Base-by-base conservation (phyloP, 164 flowering plant species). In the Macadamia integrifolia region DNA sequence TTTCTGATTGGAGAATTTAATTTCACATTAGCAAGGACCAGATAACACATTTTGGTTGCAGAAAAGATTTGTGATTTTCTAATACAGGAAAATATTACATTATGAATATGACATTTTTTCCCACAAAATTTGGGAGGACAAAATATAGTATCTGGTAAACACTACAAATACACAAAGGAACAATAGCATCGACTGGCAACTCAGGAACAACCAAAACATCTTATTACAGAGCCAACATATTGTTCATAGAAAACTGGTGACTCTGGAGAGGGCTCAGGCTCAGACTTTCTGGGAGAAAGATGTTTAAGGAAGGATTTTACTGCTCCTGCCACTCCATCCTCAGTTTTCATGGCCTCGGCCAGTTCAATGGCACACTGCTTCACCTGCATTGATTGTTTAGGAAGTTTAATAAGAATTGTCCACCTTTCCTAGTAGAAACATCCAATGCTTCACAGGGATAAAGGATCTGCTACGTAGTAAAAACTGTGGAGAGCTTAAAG, bases 321-420 rank as follows among this genome's bases (percentile, higher is more conserved):
- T 7, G 97, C 97, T 77, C 99, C 99, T 8, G 84, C 64, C 44
- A 88, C 97, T 31, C 99, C 99, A 78, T 94, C 99, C 81, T 94
- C 99, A 18, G 85, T 76, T 75, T 89, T 85, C 96, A 90, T 92
- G 18, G 86, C 92, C 69, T 82, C 80, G 11, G 99, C 90, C 58
- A 94, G 83, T 60, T 87, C 87, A 64, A 87, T 72, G 0, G 97
- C 97, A 56, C 82, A 81, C 70, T 85, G 81, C 78, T 91, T 94
- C 49, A 94, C 98, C 98, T 93, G 85, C 66, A 70, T 62, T 62
- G 11, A 44, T 56, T 43, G n/a, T 56, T 35, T 57, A 48, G 32
- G 3, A 35, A 52, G 32, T 55, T 68, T 56, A 48, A 58, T 30
- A 6, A 44, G 53, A 18, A 42, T 53, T 30, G 56, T 13, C n/a